These are phyloP conservation scores for Gynostemma pentaphyllum DNA, from an alignment of 306 rosid genomes.

Conservation along the genomic window DNA sequence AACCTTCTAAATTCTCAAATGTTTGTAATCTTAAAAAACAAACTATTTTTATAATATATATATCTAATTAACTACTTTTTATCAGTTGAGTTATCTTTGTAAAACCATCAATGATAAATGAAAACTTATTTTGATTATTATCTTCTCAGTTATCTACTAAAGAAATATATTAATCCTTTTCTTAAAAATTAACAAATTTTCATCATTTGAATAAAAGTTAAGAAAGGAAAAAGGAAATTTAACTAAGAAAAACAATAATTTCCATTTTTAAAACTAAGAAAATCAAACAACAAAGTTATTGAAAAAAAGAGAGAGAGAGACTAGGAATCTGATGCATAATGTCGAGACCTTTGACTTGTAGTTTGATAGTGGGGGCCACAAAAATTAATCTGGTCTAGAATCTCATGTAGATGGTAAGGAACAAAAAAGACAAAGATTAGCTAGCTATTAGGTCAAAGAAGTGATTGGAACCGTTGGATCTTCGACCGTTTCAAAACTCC, in stretches of 20 bases:
- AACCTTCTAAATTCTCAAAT: too few relatives aligned
- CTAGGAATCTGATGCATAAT: neutral
- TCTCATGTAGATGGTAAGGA: neutral
- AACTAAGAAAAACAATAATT: neutral
- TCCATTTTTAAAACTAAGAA: too few relatives aligned
- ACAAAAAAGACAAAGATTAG: constrained; percentile 7
- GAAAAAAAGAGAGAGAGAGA: neutral
- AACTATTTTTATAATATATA: too few relatives aligned
- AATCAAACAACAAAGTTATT: neutral
- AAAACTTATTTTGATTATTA: too few relatives aligned
- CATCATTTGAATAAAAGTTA: neutral
- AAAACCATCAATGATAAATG: too few relatives aligned
- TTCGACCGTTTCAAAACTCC: neutral
- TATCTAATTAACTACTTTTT: too few relatives aligned
- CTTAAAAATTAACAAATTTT: neutral
- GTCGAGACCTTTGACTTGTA: constrained; percentile 9
- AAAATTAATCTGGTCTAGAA: constrained; percentile 3
- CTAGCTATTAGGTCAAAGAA: neutral
- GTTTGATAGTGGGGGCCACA: neutral
- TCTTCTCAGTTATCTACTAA: too few relatives aligned
- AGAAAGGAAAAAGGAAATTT: neutral
- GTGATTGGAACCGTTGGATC: neutral
- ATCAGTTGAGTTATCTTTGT: too few relatives aligned
- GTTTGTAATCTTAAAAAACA: too few relatives aligned
- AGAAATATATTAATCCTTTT: neutral